phyloP scores from a whole-genome alignment of 2,329 filamentous ascomycete genomes.

The Monosporascus sp. region DNA sequence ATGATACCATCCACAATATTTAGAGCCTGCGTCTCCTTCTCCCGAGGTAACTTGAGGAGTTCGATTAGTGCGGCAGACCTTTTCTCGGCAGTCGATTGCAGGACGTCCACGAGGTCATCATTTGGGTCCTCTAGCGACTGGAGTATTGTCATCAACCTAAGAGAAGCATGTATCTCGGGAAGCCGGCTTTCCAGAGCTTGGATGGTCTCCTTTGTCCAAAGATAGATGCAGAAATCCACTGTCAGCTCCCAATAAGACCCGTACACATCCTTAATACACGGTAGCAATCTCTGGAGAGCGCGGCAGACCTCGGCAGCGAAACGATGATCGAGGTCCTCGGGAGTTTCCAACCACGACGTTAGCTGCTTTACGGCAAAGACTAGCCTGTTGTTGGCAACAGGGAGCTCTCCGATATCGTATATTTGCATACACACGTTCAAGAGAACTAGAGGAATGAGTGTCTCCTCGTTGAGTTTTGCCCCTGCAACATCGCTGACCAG shows the following conservation, averaged over 20 bases:
- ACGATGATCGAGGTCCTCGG: slow-evolving; percentile 36
- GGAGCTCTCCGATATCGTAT: slow-evolving; percentile 47
- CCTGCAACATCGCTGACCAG: slow-evolving; percentile 56
- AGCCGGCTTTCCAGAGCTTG: slow-evolving; percentile 43
- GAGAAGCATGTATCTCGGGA: slow-evolving; percentile 63
- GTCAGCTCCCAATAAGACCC: slow-evolving; percentile 77
- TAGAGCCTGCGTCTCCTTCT: slow-evolving; percentile 54
- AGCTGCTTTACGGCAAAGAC: slow-evolving; percentile 81
- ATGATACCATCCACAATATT: slow-evolving; percentile 72
- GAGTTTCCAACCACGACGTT: slow-evolving; percentile 60
- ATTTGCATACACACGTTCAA: slow-evolving; percentile 47
- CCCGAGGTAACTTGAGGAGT: slow-evolving; percentile 52
- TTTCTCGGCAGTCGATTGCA: slow-evolving; percentile 52
- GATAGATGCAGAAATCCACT: slow-evolving; percentile 50
- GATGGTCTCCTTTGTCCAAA: slow-evolving; percentile 48
- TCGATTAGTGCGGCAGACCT: slow-evolving; percentile 55
- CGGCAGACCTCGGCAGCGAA: slow-evolving; percentile 49
- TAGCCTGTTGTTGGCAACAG: slow-evolving; percentile 61
- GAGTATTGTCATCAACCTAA: slow-evolving; percentile 64
- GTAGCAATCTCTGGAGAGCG: slow-evolving; percentile 57
- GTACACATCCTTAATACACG: slow-evolving; percentile 74
- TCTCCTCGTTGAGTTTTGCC: slow-evolving; percentile 38
- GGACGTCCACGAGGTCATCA: slow-evolving; percentile 76
- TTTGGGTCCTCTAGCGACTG: slow-evolving; percentile 66
- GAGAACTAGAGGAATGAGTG: slow-evolving; percentile 44